These are phyloP conservation scores for Terfezia boudieri DNA, from an alignment of 495 filamentous ascomycete genomes.

Conservation along the genomic window DNA sequence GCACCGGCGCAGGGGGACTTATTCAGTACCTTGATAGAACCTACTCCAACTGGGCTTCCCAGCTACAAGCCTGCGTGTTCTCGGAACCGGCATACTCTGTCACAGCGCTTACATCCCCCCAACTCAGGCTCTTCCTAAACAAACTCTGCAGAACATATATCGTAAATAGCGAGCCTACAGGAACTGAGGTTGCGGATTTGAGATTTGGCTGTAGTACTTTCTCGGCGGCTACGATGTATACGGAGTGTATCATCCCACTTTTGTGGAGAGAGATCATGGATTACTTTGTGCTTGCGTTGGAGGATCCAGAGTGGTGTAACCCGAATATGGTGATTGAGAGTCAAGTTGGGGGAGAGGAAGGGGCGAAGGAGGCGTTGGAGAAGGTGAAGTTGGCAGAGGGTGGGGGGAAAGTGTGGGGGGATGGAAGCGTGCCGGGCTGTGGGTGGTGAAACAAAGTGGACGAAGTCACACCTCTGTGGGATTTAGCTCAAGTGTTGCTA, in stretches of 20 bases:
- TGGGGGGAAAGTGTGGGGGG: not conserved
- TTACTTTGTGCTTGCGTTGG: not conserved
- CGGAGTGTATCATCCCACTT: not conserved
- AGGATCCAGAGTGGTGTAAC: not conserved
- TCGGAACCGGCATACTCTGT: constrained; percentile 12
- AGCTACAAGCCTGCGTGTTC: constrained; percentile 11
- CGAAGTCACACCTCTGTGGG: too few relatives aligned
- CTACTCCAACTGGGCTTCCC: constrained; percentile 9
- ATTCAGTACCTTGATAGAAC: constrained; percentile 7
- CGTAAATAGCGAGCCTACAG: constrained; percentile 5
- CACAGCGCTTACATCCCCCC: constrained; percentile 4
- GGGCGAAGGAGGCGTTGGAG: not conserved
- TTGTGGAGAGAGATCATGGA: not conserved
- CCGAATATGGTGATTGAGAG: not conserved
- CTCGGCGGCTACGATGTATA: constrained; percentile 6
- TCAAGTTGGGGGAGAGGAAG: not conserved
- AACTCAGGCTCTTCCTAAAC: constrained; percentile 9
- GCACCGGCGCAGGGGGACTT: constrained; percentile 9
- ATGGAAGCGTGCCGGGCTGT: not conserved
- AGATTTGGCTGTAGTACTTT: constrained; percentile 14
- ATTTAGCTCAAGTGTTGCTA: too few relatives aligned
- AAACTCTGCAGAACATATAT: constrained; percentile 6
- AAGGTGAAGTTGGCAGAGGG: not conserved
- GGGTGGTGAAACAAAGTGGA: not conserved
- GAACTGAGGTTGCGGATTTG: constrained; percentile 9